Evolutionary conservation across 495 filamentous ascomycete genomes (phyloP).

Genomic region (Aspergillus sparsus): DNA sequence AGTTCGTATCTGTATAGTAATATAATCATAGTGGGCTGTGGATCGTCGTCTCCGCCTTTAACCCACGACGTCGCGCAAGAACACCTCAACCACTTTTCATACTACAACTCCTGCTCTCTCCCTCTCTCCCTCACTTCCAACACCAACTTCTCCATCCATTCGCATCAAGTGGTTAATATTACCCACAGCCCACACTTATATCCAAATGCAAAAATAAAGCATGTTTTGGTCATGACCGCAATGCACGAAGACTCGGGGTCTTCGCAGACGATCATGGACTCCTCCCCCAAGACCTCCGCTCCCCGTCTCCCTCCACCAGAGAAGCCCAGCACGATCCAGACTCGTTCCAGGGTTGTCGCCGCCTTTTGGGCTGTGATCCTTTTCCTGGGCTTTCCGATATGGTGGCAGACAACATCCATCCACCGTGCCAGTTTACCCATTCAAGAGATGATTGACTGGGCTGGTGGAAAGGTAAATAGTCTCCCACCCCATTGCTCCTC

Average conservation of each 20-base stretch:
- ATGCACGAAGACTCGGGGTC: constrained; percentile 43
- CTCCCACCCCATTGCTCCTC: not conserved
- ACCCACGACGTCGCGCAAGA: not conserved
- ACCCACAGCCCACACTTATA: not conserved
- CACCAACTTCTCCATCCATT: constrained; percentile 5
- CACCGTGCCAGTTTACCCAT: constrained; percentile 85
- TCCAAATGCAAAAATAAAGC: constrained; percentile 29
- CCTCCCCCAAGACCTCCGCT: constrained; percentile 25
- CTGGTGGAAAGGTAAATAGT: constrained; percentile 76
- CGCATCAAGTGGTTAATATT: not conserved
- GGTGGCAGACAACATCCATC: constrained; percentile 95
- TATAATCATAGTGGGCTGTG: too few relatives aligned
- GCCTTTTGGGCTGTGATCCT: constrained; percentile 91
- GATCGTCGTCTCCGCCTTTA: not conserved
- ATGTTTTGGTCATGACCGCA: constrained; percentile 45
- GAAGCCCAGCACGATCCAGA: constrained; percentile 63
- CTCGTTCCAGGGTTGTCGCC: constrained; percentile 71
- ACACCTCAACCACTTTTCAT: not conserved
- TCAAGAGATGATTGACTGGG: constrained; percentile 87
- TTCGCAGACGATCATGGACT: constrained; percentile 30
- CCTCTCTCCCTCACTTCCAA: constrained; percentile 7
- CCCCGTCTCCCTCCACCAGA: constrained; percentile 69
- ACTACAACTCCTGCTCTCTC: not conserved
- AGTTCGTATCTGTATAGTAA: too few relatives aligned
- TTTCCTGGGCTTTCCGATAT: constrained; percentile 86